These are phyloP conservation scores for Graphiopsis chlorocephala DNA, from an alignment of 2,329 filamentous ascomycete species.

Conservation along the genomic window DNA sequence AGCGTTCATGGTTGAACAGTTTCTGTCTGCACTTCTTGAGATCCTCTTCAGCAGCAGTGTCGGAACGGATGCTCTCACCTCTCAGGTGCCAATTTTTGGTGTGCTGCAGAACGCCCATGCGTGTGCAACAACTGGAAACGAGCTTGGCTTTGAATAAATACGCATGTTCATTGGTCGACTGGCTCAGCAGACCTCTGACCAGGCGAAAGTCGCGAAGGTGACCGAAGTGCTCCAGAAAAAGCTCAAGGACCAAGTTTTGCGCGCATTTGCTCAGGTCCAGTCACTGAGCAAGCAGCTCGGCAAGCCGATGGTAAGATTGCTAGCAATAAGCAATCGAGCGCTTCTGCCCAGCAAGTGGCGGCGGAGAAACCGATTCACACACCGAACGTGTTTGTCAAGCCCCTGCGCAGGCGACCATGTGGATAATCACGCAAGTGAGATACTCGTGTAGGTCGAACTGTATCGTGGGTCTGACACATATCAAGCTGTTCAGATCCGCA, in stretches of 20 bases:
- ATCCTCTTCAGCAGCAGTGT: background rate
- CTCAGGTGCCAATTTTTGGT: background rate
- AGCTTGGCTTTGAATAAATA: background rate
- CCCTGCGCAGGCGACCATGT: no score
- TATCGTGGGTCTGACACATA: no score
- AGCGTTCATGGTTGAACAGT: background rate
- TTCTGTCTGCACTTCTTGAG: background rate
- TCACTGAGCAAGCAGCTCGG: background rate
- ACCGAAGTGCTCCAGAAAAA: background rate
- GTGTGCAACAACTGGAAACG: background rate
- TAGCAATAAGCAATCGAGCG: background rate
- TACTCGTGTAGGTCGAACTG: no score
- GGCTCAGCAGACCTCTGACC: background rate
- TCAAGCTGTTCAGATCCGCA: no score
- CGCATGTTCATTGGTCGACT: background rate
- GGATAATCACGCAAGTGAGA: no score
- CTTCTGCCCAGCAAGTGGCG: background rate
- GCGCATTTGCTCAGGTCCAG: background rate
- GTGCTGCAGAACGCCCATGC: background rate
- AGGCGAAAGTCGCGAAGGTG: background rate
- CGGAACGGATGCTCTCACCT: background rate
- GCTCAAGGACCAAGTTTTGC: background rate
- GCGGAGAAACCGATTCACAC: background rate
- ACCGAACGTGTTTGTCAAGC: background rate
- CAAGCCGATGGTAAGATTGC: background rate